Base-by-base conservation (phyloP, 2,329 filamentous ascomycete species). In the Aspergillus felis region DNA sequence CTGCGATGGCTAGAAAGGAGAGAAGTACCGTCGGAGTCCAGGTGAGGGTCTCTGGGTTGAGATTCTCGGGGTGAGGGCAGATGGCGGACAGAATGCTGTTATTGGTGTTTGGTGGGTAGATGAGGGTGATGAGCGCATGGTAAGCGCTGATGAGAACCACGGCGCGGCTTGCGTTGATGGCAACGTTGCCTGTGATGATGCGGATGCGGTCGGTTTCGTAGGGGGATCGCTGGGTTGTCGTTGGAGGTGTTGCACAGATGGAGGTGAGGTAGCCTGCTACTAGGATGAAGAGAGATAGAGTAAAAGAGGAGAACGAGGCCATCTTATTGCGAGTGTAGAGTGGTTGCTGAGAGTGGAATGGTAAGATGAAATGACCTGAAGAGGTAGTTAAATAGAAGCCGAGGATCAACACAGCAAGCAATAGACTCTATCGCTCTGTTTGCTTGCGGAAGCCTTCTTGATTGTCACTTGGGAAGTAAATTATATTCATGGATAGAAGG, bases 371-470 rank as follows among this genome's bases (percentile, higher is more conserved):
- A 38, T 3, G 28, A 29, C 28, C 4, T 3, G 4, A 5, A 25
- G 25, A 25, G 28, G 12, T 12, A 10, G 28, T 12, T 12, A 29
- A 38, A 38, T 38, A 35, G 32, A 7, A 35, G 17, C 32, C 5
- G 32, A 17, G 14, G 32, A 70, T 70, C 51, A 68, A 65, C 51
- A 72, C 51, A 72, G 67, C 32, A 44, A 44, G 8, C 7, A 4
- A 44, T 44, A 4, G n/a, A 44, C 32, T 38, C 2, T 17, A 17
- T 17, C 7, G 32, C 14, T 38, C 32, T 14, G 32, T 17, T 14
- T 17, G 9, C 10, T 29, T 29, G 28, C 3, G 28, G 28, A 29
- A 29, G 10, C 27, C 27, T 28, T 28, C 27, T 9, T 28, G 27
- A 9, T 28, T 28, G 8, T 1, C 27, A 9, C 7, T 28, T 28